Evolutionary conservation across 2,329 filamentous ascomycete species (phyloP).

Genomic region (Delphinella strobiligena): DNA sequence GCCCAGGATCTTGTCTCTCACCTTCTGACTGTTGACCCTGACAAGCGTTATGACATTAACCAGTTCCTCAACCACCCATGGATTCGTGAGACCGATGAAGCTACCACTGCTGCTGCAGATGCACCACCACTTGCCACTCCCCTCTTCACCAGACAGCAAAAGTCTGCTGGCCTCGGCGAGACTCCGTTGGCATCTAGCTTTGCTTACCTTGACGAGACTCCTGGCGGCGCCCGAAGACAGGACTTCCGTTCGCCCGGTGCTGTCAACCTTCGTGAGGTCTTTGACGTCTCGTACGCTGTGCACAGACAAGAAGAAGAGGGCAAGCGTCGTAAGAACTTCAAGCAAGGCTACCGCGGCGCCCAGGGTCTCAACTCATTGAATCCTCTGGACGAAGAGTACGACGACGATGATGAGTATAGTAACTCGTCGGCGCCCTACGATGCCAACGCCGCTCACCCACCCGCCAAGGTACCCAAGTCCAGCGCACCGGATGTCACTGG

Average conservation of each 20-base stretch:
- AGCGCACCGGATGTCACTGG: slow-evolving; percentile 49
- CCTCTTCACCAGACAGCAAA: slow-evolving; percentile 44
- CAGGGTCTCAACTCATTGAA: slow-evolving; percentile 54
- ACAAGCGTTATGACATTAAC: slow-evolving; percentile 85
- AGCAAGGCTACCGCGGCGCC: slow-evolving; percentile 53
- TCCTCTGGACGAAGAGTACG: slow-evolving; percentile 51
- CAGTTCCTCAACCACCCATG: slow-evolving; percentile 93
- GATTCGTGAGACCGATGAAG: slow-evolving; percentile 62
- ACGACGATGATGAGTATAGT: slow-evolving; percentile 54
- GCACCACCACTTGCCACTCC: slow-evolving; percentile 63
- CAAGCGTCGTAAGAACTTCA: slow-evolving; percentile 77
- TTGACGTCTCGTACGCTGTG: slow-evolving; percentile 96
- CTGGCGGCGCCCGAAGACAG: slow-evolving; percentile 48
- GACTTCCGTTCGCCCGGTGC: slow-evolving; percentile 94
- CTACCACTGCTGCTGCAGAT: slow-evolving; percentile 54
- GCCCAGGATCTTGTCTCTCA: slow-evolving; percentile 92
- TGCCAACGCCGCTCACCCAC: slow-evolving; percentile 34
- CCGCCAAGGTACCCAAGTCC: slow-evolving; percentile 56
- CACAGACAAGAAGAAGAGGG: slow-evolving; percentile 93
- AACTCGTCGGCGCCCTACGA: slow-evolving; percentile 44
- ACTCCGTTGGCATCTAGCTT: slow-evolving; percentile 38
- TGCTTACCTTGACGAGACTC: slow-evolving; percentile 45
- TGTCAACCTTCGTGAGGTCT: slow-evolving; percentile 91
- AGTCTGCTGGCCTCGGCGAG: slow-evolving; percentile 15
- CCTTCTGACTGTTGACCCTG: slow-evolving; percentile 84